Percentiles rank a stretch among this genome's conserved stretches.
phyloP scores from a whole-genome alignment of 2,329 filamentous ascomycete species.

The Xylariaceae sp. region DNA sequence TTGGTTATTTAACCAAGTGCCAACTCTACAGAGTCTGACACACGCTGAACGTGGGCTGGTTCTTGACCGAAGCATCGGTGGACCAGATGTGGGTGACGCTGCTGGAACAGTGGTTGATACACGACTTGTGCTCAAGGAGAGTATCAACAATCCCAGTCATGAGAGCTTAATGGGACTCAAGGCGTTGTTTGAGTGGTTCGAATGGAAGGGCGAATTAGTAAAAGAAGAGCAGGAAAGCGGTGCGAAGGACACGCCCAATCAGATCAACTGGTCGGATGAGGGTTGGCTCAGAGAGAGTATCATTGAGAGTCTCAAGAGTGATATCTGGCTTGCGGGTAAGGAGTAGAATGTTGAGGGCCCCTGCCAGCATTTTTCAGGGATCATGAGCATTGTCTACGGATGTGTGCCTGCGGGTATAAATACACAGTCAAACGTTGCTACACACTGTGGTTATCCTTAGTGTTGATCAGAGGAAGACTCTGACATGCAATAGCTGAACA shows the following conservation, averaged over 20 bases:
- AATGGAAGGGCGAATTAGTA: conserved; percentile 36
- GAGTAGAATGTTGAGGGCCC: conserved; percentile 12
- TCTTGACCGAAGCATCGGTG: conserved; percentile 47
- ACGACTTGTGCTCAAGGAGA: conserved; percentile 59
- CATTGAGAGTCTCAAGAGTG: conserved; percentile 51
- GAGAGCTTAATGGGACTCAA: conserved; percentile 44
- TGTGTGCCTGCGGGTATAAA: not conserved
- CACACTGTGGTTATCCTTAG: no score
- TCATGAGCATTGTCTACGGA: not conserved
- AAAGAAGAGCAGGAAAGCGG: conserved; percentile 25
- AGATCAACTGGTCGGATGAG: conserved; percentile 31
- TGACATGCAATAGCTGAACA: no score
- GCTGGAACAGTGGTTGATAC: conserved; percentile 57
- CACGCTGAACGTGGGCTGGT: conserved; percentile 63
- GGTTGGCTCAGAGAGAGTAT: conserved; percentile 55
- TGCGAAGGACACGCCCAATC: conserved; percentile 16
- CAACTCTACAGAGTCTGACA: conserved; percentile 48
- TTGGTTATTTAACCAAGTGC: conserved; percentile 65
- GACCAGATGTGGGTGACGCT: conserved; percentile 42
- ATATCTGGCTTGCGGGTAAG: conserved; percentile 46
- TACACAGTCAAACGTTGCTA: no score
- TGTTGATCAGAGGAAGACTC: not conserved
- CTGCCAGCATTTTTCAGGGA: not conserved
- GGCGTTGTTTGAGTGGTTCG: conserved; percentile 53
- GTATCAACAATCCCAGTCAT: conserved; percentile 29